phyloP scores from a whole-genome alignment of 1,139 yeast genomes.

The Taiozyma sp. region DNA sequence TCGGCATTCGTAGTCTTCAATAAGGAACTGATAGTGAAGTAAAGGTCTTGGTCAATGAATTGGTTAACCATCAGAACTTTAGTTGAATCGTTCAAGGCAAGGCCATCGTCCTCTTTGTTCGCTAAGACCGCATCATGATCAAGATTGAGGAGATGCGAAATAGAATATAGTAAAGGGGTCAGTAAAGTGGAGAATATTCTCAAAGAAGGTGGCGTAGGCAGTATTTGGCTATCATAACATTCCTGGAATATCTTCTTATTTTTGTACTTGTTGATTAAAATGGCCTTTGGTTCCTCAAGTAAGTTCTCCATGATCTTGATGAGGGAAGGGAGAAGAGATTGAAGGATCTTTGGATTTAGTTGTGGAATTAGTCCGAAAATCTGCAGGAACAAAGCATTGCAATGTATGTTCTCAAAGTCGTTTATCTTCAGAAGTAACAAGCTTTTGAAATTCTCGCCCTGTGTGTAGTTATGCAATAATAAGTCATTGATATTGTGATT shows the following conservation, averaged over 20 bases:
- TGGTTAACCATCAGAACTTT: constrained; percentile 32
- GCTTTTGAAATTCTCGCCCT: constrained; percentile 4
- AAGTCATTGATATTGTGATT: constrained; percentile 10
- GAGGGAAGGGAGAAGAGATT: constrained; percentile 19
- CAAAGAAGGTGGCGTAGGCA: constrained; percentile 26
- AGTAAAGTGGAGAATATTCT: constrained; percentile 20
- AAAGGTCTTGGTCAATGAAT: constrained; percentile 36
- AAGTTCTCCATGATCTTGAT: constrained; percentile 19
- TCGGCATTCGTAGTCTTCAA: constrained; percentile 25
- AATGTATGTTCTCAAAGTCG: constrained; percentile 2
- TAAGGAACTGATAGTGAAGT: constrained; percentile 26
- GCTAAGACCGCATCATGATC: constrained; percentile 5
- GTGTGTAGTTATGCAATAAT: constrained; percentile 2
- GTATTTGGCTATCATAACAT: constrained; percentile 14
- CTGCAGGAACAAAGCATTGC: constrained; percentile 14
- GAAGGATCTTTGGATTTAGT: constrained; percentile 16
- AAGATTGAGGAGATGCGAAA: constrained; percentile 26
- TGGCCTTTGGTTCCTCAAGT: constrained; percentile 18
- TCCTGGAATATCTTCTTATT: constrained; percentile 12
- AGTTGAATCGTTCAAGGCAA: too few relatives aligned
- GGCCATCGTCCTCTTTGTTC: not conserved
- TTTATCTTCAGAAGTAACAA: not conserved
- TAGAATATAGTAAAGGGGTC: constrained; percentile 27
- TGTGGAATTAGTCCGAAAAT: constrained; percentile 27
- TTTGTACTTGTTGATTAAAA: constrained; percentile 15